Evolutionary conservation across 2,329 filamentous ascomycete species (phyloP), one percentile per base, ranked within the genome.

Genomic region (Sporothrix variecibatus): DNA sequence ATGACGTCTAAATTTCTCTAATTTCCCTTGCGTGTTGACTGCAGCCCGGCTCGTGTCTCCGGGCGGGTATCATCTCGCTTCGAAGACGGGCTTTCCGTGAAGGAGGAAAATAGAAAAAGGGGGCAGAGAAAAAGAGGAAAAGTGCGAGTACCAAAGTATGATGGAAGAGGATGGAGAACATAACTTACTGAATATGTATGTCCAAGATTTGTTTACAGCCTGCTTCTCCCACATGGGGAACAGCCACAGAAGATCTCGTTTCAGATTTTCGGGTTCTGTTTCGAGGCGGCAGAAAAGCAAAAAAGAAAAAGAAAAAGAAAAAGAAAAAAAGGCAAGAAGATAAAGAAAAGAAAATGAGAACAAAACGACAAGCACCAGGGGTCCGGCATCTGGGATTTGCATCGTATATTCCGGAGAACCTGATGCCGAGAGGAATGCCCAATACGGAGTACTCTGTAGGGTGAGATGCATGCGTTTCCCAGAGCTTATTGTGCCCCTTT

Each of bases 161-260:
- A 46, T 15, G 8, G 31, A 9, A 40, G 5, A 38, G 1, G 6
- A 23, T 26, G 17, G n/a, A 62, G n/a, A 2, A 40, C 65, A 17
- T 17, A 20, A 7, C n/a, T 53, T n/a, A 34, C 60, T 17, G 34
- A n/a, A 23, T 43, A 15, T 9, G 8, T 12, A 5, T 15, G 4
- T 49, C 43, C 12, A 49, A 40, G n/a, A 23, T 26, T 26, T n/a
- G 26, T 15, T 8, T 12, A 58, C 46, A 51, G 11, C 5, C 67
- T 17, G 40, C 34, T 15, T 68, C 69, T 34, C 31, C 46, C 46
- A 20, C 23, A 6, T 34, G 34, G 67, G 43, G 26, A 74, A 12
- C 15, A 53, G 62, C 12, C 28, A 40, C 23, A 51, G 58, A 56
- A 67, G 68, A 71, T 72, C 51, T 5, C 38, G 73, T 74, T 74